Conservation (phyloP, 2,329 filamentous ascomycete genomes). For the Talaromyces piceae region DNA sequence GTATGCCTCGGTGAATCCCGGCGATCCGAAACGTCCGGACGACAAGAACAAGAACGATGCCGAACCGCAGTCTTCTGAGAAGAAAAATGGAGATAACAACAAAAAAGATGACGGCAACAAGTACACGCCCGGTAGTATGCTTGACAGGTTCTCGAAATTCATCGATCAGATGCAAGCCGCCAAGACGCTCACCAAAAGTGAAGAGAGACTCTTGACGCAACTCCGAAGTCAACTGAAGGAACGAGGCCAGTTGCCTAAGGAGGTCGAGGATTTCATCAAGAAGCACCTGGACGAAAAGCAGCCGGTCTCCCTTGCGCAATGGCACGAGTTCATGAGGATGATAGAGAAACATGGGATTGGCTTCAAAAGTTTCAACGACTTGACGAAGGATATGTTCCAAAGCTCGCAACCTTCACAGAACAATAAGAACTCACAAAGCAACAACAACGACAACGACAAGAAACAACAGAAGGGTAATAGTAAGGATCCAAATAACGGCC, state of each 20-base stretch:
- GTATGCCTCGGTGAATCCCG: conserved; percentile 39
- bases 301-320: conserved; percentile 6
- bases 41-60: conserved; percentile 24
- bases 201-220: neutral
- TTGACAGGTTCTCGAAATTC: conserved; percentile 5
- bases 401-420: conserved; percentile 13
- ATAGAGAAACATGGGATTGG: neutral
- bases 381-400: neutral
- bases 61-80: conserved; percentile 11
- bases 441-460: too few species aligned
- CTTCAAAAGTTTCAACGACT: neutral
- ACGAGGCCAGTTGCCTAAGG: conserved; percentile 6
- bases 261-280: conserved; percentile 10
- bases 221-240: conserved; percentile 1
- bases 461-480: conserved; percentile 27
- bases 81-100: conserved; percentile 4
- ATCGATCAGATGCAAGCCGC: neutral
- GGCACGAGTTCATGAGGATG: conserved; percentile 2
- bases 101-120: neutral
- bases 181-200: neutral
- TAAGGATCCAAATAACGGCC: conserved; percentile 22
- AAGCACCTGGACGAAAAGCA: conserved; percentile 6
- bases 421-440: too few species aligned
- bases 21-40: conserved; percentile 38
- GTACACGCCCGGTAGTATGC: neutral